Percentiles rank a stretch among this genome's conserved stretches.
Conservation (phyloP, 176 grass and related monocot species). For the Carex littledalei region DNA sequence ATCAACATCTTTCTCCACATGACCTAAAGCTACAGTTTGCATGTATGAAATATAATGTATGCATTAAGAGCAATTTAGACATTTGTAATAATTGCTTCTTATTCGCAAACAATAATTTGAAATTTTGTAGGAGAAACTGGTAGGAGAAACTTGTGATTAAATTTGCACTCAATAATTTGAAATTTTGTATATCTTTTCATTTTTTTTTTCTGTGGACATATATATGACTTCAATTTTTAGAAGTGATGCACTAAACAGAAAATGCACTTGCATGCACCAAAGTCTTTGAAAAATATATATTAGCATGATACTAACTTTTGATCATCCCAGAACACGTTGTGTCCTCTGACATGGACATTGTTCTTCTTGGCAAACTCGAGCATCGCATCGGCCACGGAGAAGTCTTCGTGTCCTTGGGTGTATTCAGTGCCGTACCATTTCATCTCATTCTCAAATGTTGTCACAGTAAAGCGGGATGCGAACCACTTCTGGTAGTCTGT, state of each 20-base stretch:
- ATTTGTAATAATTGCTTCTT: too few relatives aligned
- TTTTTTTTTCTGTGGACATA: background rate
- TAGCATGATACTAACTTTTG: slow-evolving; percentile 1
- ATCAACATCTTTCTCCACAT: too few relatives aligned
- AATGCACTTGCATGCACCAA: background rate
- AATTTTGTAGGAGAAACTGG: too few relatives aligned
- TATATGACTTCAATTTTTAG: background rate
- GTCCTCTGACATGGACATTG: slow-evolving; percentile 48
- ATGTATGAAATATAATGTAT: too few relatives aligned
- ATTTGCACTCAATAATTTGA: background rate
- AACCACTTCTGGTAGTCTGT: slow-evolving; percentile 68
- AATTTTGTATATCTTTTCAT: background rate
- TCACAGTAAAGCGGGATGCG: slow-evolving; percentile 64
- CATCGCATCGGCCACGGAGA: slow-evolving; percentile 64
- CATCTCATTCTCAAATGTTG: slow-evolving; percentile 99
- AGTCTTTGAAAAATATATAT: background rate
- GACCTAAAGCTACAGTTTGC: too few relatives aligned
- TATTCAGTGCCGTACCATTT: slow-evolving; percentile 79
- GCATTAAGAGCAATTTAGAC: too few relatives aligned
- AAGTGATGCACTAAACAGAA: background rate
- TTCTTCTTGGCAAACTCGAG: slow-evolving; percentile 42
- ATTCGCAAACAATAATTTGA: too few relatives aligned
- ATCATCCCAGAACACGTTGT: slow-evolving; percentile 90
- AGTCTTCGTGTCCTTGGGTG: slow-evolving; percentile 39
- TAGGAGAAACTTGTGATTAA: background rate